Conservation (phyloP, 78 protist species). For the Andalucia godoyi region DNA sequence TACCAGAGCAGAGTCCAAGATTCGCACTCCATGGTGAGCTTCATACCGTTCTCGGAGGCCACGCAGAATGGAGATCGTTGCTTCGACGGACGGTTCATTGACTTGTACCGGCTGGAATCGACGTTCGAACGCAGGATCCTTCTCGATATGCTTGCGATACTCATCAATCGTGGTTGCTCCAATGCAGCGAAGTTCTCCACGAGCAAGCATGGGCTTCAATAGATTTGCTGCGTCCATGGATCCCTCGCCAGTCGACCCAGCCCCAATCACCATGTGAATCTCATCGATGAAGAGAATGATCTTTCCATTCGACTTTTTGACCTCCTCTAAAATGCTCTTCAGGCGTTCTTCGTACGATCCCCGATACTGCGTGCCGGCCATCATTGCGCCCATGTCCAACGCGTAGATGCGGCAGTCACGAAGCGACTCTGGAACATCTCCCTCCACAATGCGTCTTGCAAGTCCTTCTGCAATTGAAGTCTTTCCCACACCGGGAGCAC, state of each 20-base stretch:
- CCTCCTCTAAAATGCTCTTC: slow-evolving; percentile 90
- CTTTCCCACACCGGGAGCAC: slow-evolving; percentile 93
- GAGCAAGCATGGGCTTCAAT: slow-evolving; percentile 95
- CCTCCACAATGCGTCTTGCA: slow-evolving; percentile 91
- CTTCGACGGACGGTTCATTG: slow-evolving; percentile 84
- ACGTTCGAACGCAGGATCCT: slow-evolving; percentile 96
- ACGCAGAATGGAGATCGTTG: slow-evolving; percentile 90
- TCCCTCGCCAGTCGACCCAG: slow-evolving; percentile 89
- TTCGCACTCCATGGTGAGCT: slow-evolving; percentile 86
- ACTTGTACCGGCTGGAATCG: slow-evolving; percentile 90
- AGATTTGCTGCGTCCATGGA: slow-evolving; percentile 98
- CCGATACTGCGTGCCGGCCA: slow-evolving; percentile 93
- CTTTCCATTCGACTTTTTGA: slow-evolving; percentile 63
- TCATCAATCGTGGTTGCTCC: slow-evolving; percentile 98
- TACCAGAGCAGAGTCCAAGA: slow-evolving; percentile 88
- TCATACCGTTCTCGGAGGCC: slow-evolving; percentile 86
- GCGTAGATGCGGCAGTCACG: slow-evolving; percentile 38
- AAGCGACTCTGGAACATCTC: slow-evolving; percentile 91
- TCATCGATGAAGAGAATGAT: slow-evolving; percentile 97
- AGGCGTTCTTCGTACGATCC: slow-evolving; percentile 98
- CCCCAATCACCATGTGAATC: slow-evolving; percentile 94
- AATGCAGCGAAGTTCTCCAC: slow-evolving; percentile 90
- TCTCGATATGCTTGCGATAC: slow-evolving; percentile 89
- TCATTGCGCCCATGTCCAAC: slow-evolving; percentile 92
- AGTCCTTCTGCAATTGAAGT: slow-evolving; percentile 96